These are phyloP conservation scores for Rugosomyces carneus DNA, from an alignment of 1,284 basidiomycete genomes.

Conservation along the genomic window DNA sequence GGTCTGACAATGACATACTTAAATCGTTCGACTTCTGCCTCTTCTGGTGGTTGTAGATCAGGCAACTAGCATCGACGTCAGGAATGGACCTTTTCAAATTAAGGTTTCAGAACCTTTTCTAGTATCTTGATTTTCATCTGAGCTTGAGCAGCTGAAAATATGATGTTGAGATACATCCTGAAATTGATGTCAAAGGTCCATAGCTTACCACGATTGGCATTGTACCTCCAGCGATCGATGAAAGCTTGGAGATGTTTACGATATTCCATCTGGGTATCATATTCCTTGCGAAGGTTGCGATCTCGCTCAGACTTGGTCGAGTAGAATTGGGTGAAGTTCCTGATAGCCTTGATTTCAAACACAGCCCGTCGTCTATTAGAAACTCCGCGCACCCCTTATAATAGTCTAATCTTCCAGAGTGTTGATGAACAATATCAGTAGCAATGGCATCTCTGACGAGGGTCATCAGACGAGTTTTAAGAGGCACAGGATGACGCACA, in stretches of 20 bases:
- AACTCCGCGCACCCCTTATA: slow-evolving; percentile 64
- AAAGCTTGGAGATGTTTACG: slow-evolving; percentile 95
- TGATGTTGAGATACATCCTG: background rate
- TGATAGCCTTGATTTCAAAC: slow-evolving; percentile 26
- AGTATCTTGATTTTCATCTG: slow-evolving; percentile 98
- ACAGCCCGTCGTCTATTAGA: background rate
- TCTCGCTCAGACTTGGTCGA: slow-evolving; percentile 96
- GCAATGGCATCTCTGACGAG: slow-evolving; percentile 79
- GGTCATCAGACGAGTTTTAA: background rate
- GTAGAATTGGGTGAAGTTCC: slow-evolving; percentile 98
- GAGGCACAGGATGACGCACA: slow-evolving; percentile 43
- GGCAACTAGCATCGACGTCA: slow-evolving; percentile 53
- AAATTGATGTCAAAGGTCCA: background rate
- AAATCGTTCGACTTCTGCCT: slow-evolving; percentile 87
- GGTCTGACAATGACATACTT: slow-evolving; percentile 38
- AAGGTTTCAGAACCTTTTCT: slow-evolving; percentile 61
- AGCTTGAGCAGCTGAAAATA: slow-evolving; percentile 72
- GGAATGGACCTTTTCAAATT: background rate
- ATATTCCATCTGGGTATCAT: slow-evolving; percentile 93
- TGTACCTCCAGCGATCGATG: slow-evolving; percentile 95
- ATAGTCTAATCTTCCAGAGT: slow-evolving; percentile 92
- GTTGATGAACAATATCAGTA: slow-evolving; percentile 95
- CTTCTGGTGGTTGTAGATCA: slow-evolving; percentile 87
- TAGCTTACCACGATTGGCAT: slow-evolving; percentile 72
- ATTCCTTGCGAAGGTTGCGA: slow-evolving; percentile 88